Conservation (phyloP, 306 rosid species). For the Castanea sativa region DNA sequence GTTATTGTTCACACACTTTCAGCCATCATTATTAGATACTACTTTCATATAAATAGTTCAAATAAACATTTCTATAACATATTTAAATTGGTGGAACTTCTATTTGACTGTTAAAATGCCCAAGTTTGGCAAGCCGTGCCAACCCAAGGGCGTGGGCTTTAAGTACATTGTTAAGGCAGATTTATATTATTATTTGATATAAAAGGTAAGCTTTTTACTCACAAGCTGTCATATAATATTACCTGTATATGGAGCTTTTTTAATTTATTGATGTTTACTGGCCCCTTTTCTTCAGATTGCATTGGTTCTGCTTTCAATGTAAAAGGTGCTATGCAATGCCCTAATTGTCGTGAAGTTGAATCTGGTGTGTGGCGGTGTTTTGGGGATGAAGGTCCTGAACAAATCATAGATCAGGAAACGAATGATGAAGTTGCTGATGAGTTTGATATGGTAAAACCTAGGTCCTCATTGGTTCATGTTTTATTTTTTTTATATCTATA, state of each 20-base stretch:
- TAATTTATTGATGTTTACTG: not conserved
- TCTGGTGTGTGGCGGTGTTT: conserved; percentile 14
- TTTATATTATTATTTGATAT: not conserved
- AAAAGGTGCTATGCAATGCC: conserved; percentile 27
- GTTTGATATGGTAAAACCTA: conserved; percentile 18
- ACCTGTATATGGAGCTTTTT: not conserved
- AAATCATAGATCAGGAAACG: not conserved
- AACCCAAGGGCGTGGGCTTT: not conserved
- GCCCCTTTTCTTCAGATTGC: conserved; percentile 15
- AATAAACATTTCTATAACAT: not conserved
- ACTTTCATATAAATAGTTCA: not conserved
- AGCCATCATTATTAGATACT: not conserved
- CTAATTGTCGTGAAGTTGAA: conserved; percentile 11
- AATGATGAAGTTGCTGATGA: not conserved
- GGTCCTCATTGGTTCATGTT: not conserved
- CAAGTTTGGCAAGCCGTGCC: not conserved
- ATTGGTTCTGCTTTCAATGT: conserved; percentile 24
- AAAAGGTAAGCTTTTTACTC: not conserved
- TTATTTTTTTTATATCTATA: not conserved
- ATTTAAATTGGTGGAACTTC: not conserved
- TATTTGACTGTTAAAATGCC: not conserved
- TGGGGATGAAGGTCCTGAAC: not conserved
- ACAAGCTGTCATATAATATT: not conserved
- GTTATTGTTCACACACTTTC: not conserved
- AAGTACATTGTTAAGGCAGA: not conserved